phyloP scores from a whole-genome alignment of 2,329 filamentous ascomycete species.

The Fusarium haematococcum region DNA sequence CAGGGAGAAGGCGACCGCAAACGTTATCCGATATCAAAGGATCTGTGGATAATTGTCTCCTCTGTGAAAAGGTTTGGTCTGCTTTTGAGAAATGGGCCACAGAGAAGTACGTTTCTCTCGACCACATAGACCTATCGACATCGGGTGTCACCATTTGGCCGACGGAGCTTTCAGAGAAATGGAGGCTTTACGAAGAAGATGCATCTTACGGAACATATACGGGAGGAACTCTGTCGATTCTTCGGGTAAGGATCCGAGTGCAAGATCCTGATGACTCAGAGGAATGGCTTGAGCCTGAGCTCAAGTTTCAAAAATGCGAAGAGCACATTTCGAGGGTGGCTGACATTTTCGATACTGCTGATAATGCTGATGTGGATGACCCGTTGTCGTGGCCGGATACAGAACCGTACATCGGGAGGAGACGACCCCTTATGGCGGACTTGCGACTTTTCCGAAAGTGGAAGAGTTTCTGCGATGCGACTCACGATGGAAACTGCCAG shows the following conservation, averaged over 20 bases:
- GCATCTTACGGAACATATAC: background rate
- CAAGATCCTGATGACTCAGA: background rate
- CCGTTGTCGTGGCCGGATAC: background rate
- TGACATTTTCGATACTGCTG: background rate
- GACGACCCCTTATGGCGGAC: background rate
- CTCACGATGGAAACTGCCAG: background rate
- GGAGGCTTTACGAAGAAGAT: background rate
- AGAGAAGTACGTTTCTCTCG: background rate
- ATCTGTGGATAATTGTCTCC: background rate
- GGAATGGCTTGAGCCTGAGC: background rate
- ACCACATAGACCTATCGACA: background rate
- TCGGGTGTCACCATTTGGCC: background rate
- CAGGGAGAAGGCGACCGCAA: background rate
- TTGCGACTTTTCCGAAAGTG: background rate
- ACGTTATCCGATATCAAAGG: background rate
- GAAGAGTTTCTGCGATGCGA: background rate
- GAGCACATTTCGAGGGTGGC: background rate
- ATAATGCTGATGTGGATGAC: rapidly evolving
- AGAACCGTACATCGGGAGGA: background rate
- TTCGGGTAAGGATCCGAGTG: background rate
- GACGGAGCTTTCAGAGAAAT: background rate
- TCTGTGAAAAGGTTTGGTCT: background rate
- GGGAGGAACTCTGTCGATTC: background rate
- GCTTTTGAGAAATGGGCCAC: background rate
- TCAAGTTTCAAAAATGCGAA: background rate